These are phyloP conservation scores for Gossypium davidsonii DNA, from an alignment of 441 rosid genomes.

Conservation along the genomic window DNA sequence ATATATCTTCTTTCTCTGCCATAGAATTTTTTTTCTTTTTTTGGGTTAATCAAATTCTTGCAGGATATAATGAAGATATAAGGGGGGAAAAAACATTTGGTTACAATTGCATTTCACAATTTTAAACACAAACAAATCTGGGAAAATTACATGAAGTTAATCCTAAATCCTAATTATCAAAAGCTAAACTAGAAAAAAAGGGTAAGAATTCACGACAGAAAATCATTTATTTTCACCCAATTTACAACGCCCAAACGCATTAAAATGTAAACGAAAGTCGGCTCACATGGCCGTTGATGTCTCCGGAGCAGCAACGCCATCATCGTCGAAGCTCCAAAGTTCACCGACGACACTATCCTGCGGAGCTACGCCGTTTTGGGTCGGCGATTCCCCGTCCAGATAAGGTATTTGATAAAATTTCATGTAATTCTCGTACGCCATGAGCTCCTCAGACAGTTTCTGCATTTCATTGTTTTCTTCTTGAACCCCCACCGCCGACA, in stretches of 20 bases:
- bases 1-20: neutral
- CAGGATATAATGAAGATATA: neutral
- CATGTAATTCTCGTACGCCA: conserved; percentile 67
- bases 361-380: conserved; percentile 16
- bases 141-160: neutral
- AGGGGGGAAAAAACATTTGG: neutral
- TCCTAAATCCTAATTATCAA: neutral
- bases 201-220: neutral
- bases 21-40: too few species aligned
- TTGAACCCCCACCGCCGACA: conserved; percentile 8
- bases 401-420: conserved; percentile 64
- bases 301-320: neutral
- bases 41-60: neutral
- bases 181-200: neutral
- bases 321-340: conserved; percentile 37
- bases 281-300: neutral
- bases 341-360: conserved; percentile 48
- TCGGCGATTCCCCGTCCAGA: conserved; percentile 47
- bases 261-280: neutral
- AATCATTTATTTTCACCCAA: conserved; percentile 5
- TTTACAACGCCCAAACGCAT: neutral
- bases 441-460: conserved; percentile 57
- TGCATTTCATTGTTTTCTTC: conserved; percentile 39
- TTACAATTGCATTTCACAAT: neutral
- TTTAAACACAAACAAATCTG: neutral